Base-by-base conservation (phyloP, 148 eudicot species). In the Vaccinium myrtillus region DNA sequence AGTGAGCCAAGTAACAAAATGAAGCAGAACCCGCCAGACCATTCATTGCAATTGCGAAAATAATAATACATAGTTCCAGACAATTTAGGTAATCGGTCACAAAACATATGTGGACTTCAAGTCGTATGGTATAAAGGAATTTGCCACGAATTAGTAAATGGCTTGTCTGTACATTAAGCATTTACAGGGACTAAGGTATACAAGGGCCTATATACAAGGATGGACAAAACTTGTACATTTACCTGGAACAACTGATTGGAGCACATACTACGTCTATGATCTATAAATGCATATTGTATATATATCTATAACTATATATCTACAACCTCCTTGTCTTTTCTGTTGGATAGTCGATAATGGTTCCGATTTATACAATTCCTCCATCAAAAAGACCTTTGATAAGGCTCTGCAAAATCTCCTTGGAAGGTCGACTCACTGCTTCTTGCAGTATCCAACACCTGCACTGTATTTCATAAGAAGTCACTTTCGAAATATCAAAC, bases 391-490 rank as follows among this genome's bases (percentile, higher is more conserved):
- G 48, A 16, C 9, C 49, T 39, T 7, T 43, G 14, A 12, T 3
- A 70, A 27, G 14, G 75, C 8, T 30, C 48, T 39, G 23, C 4
- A 39, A 39, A 74, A 43, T 36, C 18, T 70, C 77, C 48, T 18
- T 74, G 8, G 8, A 76, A 21, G 32, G n/a, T 14, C 79, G n/a
- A 14, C 16, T 50, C n/a, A 25, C 16, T 50, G 79, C 79, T 48
- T 51, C 56, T 10, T 77, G 50, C 48, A 71, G 78, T 75, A 9
- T 51, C 77, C 78, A 46, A 39, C 50, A 77, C 79, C 79, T 77
- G 79, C 79, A 50, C 23, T n/a, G 54, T 13, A 77, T n/a, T 3
- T 19, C 48, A n/a, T 27, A 67, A 67, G 71, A 65, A 65, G 71
- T 65, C 30, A 65, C 15, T 8, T n/a, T 7, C 23, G 3, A 36